These are phyloP conservation scores for Hypoxylon sp. DNA, from an alignment of 2,329 filamentous ascomycete species.

Conservation along the genomic window DNA sequence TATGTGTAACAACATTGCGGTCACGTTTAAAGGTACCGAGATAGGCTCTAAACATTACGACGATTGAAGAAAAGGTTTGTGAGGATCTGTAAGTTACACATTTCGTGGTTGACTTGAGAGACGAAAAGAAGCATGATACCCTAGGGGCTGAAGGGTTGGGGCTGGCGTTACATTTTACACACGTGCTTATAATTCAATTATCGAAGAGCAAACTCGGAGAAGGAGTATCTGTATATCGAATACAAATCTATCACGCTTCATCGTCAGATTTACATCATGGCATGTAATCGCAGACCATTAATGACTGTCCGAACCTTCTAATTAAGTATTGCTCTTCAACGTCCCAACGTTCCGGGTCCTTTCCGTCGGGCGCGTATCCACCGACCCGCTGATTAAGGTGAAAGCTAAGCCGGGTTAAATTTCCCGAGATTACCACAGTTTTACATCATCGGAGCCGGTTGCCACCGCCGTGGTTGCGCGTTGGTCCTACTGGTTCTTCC, in stretches of 20 bases:
- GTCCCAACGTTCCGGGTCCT: not conserved
- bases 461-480: not conserved
- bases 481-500: not conserved
- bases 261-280: slow-evolving; percentile 12
- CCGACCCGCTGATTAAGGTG: slow-evolving; percentile 21
- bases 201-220: not conserved
- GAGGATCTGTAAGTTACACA: no score
- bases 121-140: not conserved
- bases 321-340: not conserved
- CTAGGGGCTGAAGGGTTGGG: not conserved
- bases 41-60: not conserved
- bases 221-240: not conserved
- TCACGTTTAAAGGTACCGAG: not conserved
- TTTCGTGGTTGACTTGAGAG: not conserved
- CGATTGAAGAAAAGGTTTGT: not conserved
- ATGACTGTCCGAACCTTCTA: slow-evolving; percentile 20
- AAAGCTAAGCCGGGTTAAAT: not conserved
- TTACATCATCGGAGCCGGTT: not conserved
- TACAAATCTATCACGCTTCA: no score
- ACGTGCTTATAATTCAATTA: not conserved
- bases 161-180: not conserved
- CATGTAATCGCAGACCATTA: not conserved
- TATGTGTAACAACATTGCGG: not conserved
- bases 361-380: not conserved
- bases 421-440: slow-evolving; percentile 10